Base-by-base conservation (phyloP, 108 stramenopile genomes). In the Chaetoceros tenuissimus region DNA sequence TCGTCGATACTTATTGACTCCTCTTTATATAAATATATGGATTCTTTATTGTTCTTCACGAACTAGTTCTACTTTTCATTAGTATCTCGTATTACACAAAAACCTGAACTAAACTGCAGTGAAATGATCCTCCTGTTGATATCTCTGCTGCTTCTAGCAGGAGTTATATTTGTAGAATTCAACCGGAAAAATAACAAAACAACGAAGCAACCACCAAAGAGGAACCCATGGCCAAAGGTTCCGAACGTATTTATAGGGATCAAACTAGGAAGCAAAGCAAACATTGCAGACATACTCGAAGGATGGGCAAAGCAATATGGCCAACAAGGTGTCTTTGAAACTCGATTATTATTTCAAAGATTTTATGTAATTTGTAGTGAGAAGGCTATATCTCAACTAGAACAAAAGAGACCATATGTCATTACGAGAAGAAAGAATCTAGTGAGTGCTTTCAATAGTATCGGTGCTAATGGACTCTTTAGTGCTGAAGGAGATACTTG, bases 381-480 rank as follows among this genome's bases (percentile, higher is more conserved):
- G 16, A 34, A 70, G 46, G 21, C n/a, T 2, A 49, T 51, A 3
- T 2, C 22, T 10, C 24, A 51, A n/a, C n/a, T 70, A 55, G 44
- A 51, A 22, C 23, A 44, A 28, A 28, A 51, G 17, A 27, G 66
- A 26, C 66, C 66, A 3, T 28, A 53, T 43, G 8, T 46, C 0
- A 34, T 67, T 1, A 24, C 3, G 8, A 59, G 66, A 2, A 28
- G 22, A 13, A 17, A n/a, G 16, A 34, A 20, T 1, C 2, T 21
- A 20, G 28, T 22, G 19, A 52, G 3, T 13, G 34, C 59, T 31
- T 0, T 60, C 27, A 27, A 18, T 1, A 45, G 43, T 27, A 24
- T 59, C 5, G 55, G 56, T 10, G 48, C 49, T 55, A 18, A 59
- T n/a, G 70, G 70, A 18, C 21, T 71, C 16, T 71, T 71, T 28